A percentile compares a stretch with the other conserved stretches of the same genome.
phyloP scores from a whole-genome alignment of 257 asterid species.

The Verbascum thapsus region DNA sequence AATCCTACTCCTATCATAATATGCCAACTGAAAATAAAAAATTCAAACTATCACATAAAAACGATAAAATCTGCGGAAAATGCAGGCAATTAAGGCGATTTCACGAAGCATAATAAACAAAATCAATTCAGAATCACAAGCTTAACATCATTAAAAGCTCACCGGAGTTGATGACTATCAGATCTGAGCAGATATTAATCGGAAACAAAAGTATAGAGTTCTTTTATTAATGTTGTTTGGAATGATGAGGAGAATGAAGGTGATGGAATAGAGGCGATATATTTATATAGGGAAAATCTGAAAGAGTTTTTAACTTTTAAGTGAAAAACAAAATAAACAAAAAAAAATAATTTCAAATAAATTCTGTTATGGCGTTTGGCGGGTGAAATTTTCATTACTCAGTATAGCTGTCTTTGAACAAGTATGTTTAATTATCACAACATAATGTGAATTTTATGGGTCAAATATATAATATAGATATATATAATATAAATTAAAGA shows the following conservation, averaged over 20 bases:
- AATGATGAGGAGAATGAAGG: not conserved
- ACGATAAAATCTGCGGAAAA: not conserved
- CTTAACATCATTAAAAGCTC: not conserved
- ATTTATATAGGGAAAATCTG: not conserved
- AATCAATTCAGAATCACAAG: not conserved
- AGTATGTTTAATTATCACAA: not conserved
- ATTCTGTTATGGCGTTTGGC: constrained; percentile 12
- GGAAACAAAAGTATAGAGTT: too few species aligned
- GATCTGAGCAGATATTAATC: too few species aligned
- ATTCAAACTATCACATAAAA: not conserved
- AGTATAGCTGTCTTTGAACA: not conserved
- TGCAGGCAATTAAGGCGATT: not conserved
- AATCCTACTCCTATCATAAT: not conserved
- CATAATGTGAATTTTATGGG: too few species aligned
- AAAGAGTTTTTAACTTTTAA: too few species aligned
- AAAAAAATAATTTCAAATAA: not conserved
- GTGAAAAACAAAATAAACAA: not conserved
- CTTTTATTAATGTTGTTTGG: too few species aligned
- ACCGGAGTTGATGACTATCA: not conserved
- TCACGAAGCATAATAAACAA: not conserved
- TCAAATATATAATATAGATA: too few species aligned
- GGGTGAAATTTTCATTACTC: not conserved
- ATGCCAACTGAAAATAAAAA: not conserved
- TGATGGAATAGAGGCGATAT: not conserved
- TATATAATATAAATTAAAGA: too few species aligned